phyloP scores from a whole-genome alignment of 225 moss, liverwort and hornwort genomes.

The Straminergon stramineum region DNA sequence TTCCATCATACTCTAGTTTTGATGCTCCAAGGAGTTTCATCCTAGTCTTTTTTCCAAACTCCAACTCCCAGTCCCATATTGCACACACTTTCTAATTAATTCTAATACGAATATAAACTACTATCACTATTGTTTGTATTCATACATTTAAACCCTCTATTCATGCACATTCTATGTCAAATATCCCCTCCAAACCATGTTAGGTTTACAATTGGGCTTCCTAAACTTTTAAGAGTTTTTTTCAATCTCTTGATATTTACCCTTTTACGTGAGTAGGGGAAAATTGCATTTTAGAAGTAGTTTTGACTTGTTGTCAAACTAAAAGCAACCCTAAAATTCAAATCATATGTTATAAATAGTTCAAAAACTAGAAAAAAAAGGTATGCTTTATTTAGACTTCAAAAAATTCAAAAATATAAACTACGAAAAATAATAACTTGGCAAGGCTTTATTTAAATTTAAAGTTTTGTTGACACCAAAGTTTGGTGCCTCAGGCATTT shows the following conservation, averaged over 20 bases:
- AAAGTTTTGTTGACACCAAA: no score
- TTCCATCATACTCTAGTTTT: no score
- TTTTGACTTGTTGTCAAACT: neutral
- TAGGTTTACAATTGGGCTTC: neutral
- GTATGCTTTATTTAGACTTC: no score
- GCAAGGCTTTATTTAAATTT: no score
- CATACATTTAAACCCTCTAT: neutral
- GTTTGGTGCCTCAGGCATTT: no score
- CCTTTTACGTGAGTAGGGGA: neutral
- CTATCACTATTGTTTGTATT: accelerated
- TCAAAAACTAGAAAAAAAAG: no score
- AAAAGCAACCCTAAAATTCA: neutral
- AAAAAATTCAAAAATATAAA: neutral
- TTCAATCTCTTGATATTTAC: neutral
- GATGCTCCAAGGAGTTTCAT: no score
- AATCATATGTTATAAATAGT: no score
- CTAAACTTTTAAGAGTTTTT: neutral
- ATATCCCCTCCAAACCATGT: accelerated
- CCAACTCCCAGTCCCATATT: no score
- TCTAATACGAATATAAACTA: neutral
- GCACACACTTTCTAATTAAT: no score
- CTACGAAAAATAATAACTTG: neutral
- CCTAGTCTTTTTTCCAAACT: no score
- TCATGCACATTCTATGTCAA: neutral
- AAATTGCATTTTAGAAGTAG: neutral